A percentile compares a stretch with the other conserved stretches of the same genome.
phyloP scores from a whole-genome alignment of 1,139 yeast species.

The Hyphopichia burtonii region DNA sequence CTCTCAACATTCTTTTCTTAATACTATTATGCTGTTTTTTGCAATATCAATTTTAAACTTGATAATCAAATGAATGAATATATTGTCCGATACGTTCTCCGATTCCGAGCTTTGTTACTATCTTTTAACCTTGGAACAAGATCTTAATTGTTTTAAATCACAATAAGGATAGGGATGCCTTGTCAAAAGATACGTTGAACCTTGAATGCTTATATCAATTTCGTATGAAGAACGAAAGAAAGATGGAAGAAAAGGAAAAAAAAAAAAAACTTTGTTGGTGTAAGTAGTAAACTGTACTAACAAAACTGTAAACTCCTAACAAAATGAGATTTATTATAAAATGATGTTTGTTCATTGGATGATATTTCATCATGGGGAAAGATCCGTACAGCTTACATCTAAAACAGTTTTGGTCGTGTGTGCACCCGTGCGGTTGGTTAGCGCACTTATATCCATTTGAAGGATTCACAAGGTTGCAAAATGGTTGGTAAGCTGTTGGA shows the following conservation, averaged over 20 bases:
- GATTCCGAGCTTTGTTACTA: neutral
- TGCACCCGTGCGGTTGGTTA: too few relatives aligned
- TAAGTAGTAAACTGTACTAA: neutral
- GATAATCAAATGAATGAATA: neutral
- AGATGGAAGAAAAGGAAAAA: neutral
- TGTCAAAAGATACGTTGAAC: too few relatives aligned
- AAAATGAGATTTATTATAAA: slow-evolving; percentile 10
- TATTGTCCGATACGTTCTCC: neutral
- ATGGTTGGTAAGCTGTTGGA: too few relatives aligned
- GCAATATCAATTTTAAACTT: neutral
- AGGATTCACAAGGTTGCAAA: too few relatives aligned
- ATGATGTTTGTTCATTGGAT: slow-evolving; percentile 21
- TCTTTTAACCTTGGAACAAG: too few relatives aligned
- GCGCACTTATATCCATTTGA: too few relatives aligned
- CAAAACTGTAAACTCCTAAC: neutral
- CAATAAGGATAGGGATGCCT: too few relatives aligned
- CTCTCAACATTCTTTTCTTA: slow-evolving; percentile 19
- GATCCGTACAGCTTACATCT: neutral
- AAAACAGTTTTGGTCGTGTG: too few relatives aligned
- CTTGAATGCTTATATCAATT: neutral
- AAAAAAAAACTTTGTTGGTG: neutral
- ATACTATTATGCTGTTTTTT: neutral
- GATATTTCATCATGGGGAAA: neutral
- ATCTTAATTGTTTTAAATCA: too few relatives aligned
- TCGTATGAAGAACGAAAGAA: neutral